phyloP scores from a whole-genome alignment of 176 grass and related monocot genomes.

The Oryza officinalis region DNA sequence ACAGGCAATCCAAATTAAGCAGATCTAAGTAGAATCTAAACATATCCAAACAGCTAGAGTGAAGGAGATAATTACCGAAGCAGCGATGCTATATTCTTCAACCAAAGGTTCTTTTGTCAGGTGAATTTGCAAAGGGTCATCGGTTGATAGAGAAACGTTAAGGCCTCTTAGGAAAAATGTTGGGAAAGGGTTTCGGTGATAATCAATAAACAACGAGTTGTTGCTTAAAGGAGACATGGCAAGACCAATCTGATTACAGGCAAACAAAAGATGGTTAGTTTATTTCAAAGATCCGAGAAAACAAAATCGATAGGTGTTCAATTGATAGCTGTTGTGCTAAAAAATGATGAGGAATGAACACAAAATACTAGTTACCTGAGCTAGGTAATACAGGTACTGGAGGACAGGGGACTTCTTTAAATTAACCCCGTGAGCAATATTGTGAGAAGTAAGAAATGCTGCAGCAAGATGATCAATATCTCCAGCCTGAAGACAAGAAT shows the following conservation, averaged over 20 bases:
- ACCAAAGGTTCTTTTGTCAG: constrained; percentile 97
- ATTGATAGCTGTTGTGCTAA: not conserved
- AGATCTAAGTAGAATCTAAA: not conserved
- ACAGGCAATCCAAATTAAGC: constrained; percentile 12
- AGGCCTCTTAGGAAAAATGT: constrained; percentile 86
- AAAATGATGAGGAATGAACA: constrained; percentile 6
- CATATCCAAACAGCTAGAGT: not conserved
- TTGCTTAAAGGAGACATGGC: constrained; percentile 99
- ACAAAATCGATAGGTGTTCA: not conserved
- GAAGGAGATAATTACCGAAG: constrained; percentile 56
- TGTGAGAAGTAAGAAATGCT: constrained; percentile 77
- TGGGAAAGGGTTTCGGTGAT: constrained; percentile 91
- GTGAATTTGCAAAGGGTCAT: constrained; percentile 95
- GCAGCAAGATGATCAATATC: constrained; percentile 92
- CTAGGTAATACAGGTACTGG: constrained; percentile 89
- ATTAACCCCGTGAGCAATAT: constrained; percentile 94
- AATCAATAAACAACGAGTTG: constrained; percentile 92
- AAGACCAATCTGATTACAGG: constrained; percentile 76
- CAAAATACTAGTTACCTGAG: constrained; percentile 51
- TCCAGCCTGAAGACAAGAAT: constrained; percentile 72
- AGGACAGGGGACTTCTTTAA: constrained; percentile 92
- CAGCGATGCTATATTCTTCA: constrained; percentile 95
- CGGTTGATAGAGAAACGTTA: constrained; percentile 92
- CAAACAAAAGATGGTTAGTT: constrained; percentile 34
- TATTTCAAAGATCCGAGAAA: constrained; percentile 3